Conservation (phyloP, 306 rosid genomes). For the Clitoria ternatea region DNA sequence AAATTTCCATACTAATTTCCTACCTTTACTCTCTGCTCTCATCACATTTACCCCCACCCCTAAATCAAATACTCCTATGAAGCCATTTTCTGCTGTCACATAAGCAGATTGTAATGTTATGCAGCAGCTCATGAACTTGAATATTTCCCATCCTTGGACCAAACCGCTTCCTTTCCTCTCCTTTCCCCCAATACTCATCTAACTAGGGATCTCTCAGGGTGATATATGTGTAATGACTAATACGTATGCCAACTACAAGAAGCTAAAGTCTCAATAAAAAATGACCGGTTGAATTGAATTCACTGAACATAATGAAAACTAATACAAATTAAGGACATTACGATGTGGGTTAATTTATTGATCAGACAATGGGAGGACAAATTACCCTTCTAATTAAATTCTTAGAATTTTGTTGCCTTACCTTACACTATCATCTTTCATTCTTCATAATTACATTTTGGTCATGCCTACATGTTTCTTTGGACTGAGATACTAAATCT, state of each 20-base stretch:
- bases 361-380: not conserved
- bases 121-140: not conserved
- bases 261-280: too few relatives aligned
- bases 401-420: not conserved
- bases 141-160: not conserved
- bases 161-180: not conserved
- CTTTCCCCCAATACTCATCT: not conserved
- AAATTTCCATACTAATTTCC: not conserved
- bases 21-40: not conserved
- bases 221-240: too few relatives aligned
- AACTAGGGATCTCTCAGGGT: not conserved
- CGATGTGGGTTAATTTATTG: not conserved
- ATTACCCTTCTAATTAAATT: not conserved
- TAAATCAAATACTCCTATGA: not conserved
- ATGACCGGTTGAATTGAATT: too few relatives aligned
- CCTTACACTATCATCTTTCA: not conserved
- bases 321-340: not conserved
- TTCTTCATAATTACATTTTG: not conserved
- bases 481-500: too few relatives aligned
- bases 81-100: not conserved
- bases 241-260: too few relatives aligned
- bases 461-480: not conserved
- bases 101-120: not conserved
- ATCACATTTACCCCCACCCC: not conserved
- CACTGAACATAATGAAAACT: too few relatives aligned